Conservation (phyloP, 768 basidiomycete genomes). For the Thelephora aurantiotincta region DNA sequence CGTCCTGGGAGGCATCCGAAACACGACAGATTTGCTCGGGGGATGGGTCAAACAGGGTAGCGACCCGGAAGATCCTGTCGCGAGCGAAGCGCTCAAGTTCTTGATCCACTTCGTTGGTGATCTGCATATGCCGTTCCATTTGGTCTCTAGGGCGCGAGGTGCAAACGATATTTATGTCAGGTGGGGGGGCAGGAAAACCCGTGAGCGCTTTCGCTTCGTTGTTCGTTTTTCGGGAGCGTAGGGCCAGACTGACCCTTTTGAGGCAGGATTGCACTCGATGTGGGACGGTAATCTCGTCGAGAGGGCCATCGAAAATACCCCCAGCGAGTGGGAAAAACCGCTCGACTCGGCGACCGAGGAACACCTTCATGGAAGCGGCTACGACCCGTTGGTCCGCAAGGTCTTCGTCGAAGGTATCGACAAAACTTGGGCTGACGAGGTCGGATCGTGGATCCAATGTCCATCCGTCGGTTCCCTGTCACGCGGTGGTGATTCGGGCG, state of each 20-base stretch:
- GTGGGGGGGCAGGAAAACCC: slow-evolving; percentile 59
- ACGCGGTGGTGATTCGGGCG: slow-evolving; percentile 3
- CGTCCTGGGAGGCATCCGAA: slow-evolving; percentile 65
- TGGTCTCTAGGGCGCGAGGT: slow-evolving; percentile 80
- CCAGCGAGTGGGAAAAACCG: slow-evolving; percentile 62
- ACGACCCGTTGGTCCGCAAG: slow-evolving; percentile 77
- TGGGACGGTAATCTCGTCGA: slow-evolving; percentile 83
- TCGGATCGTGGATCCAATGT: slow-evolving; percentile 56
- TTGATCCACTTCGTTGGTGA: slow-evolving; percentile 89
- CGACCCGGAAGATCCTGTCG: slow-evolving; percentile 17
- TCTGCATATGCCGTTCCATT: slow-evolving; percentile 86
- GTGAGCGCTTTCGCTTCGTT: slow-evolving; percentile 27
- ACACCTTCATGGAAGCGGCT: slow-evolving; percentile 61
- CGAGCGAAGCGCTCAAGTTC: slow-evolving; percentile 81
- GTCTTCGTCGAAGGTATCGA: slow-evolving; percentile 79
- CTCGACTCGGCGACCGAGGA: slow-evolving; percentile 41
- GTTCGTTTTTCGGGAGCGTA: neutral
- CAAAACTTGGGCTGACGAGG: slow-evolving; percentile 38
- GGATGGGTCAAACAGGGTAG: slow-evolving; percentile 23
- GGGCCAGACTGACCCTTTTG: neutral
- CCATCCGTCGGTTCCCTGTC: slow-evolving; percentile 18
- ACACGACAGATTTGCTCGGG: slow-evolving; percentile 52
- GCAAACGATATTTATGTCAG: slow-evolving; percentile 70
- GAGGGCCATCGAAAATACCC: slow-evolving; percentile 61
- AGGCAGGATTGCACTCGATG: slow-evolving; percentile 63